Conservation (phyloP, 2,329 filamentous ascomycete genomes). For the Remersonia thermophila region DNA sequence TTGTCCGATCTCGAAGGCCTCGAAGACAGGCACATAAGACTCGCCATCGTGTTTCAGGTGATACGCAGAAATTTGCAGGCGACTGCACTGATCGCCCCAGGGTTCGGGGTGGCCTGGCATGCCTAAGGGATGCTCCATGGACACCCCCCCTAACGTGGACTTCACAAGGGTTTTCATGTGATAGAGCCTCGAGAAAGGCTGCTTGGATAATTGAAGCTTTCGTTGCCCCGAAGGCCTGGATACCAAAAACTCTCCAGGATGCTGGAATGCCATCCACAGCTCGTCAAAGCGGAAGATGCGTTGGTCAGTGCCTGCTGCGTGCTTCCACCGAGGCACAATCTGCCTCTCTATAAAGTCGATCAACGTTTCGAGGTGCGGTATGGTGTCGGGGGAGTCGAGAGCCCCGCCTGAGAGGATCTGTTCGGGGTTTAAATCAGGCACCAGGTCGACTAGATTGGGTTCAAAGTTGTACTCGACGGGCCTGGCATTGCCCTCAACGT, state of each 20-base stretch:
- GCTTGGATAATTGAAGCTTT: neutral
- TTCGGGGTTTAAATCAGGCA: neutral
- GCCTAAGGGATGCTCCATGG: too few relatives aligned
- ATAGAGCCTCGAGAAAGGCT: neutral
- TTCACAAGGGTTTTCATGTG: too few relatives aligned
- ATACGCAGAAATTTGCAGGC: too few relatives aligned
- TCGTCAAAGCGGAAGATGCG: slow-evolving; percentile 15
- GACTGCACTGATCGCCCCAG: too few relatives aligned
- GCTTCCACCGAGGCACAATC: slow-evolving; percentile 9
- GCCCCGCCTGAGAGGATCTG: neutral
- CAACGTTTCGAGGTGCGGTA: slow-evolving; percentile 4
- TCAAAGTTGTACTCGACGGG: too few relatives aligned
- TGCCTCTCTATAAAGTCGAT: slow-evolving; percentile 11
- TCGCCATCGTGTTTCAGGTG: too few relatives aligned
- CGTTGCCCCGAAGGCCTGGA: slow-evolving; percentile 1
- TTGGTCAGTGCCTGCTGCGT: slow-evolving; percentile 5
- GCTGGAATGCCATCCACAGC: slow-evolving; percentile 21
- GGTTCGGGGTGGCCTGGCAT: too few relatives aligned
- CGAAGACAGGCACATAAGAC: too few relatives aligned
- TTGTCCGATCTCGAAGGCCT: too few relatives aligned
- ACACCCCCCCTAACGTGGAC: too few relatives aligned
- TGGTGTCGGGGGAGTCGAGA: neutral
- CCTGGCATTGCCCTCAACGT: too few relatives aligned
- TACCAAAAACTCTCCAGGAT: slow-evolving; percentile 17
- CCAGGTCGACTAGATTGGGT: neutral